A percentile compares a stretch with the other conserved stretches of the same genome.
Evolutionary conservation across 352 stramenopile genomes (phyloP).

Genomic region (Phytopythium delawarense): DNA sequence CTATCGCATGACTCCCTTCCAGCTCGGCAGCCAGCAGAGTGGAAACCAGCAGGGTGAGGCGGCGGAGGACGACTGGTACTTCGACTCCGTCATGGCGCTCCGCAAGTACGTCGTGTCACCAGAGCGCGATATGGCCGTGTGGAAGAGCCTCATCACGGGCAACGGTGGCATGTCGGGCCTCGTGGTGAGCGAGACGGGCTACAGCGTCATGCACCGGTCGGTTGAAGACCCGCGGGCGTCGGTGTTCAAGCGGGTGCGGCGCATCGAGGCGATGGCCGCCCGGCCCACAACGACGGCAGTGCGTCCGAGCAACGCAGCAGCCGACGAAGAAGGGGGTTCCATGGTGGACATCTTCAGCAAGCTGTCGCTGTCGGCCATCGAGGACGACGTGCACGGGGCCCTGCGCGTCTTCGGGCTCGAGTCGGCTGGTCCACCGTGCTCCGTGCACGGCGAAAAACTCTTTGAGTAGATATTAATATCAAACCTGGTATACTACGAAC

Average conservation of each 20-base stretch:
- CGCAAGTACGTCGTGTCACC: slow-evolving; percentile 2
- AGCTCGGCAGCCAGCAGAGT: neutral
- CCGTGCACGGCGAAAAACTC: too few relatives aligned
- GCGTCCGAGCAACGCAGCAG: neutral
- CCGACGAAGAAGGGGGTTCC: neutral
- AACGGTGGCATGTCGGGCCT: neutral
- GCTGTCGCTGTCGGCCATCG: slow-evolving; percentile 1
- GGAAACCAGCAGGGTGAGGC: neutral
- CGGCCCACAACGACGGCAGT: neutral
- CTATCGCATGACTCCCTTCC: neutral
- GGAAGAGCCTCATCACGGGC: slow-evolving; percentile 1
- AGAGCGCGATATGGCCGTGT: neutral
- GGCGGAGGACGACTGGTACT: neutral
- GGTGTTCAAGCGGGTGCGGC: neutral
- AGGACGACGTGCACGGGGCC: neutral
- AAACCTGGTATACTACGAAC: neutral
- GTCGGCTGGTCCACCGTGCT: neutral
- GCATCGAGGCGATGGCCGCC: neutral
- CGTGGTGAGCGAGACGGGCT: neutral
- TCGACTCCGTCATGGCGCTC: neutral
- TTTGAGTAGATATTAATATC: neutral
- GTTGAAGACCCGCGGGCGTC: neutral
- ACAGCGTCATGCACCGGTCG: neutral
- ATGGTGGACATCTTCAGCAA: neutral
- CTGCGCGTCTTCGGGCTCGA: neutral